Evolutionary conservation across 345 rosid species (phyloP).

Genomic region (Aquilaria sinensis): DNA sequence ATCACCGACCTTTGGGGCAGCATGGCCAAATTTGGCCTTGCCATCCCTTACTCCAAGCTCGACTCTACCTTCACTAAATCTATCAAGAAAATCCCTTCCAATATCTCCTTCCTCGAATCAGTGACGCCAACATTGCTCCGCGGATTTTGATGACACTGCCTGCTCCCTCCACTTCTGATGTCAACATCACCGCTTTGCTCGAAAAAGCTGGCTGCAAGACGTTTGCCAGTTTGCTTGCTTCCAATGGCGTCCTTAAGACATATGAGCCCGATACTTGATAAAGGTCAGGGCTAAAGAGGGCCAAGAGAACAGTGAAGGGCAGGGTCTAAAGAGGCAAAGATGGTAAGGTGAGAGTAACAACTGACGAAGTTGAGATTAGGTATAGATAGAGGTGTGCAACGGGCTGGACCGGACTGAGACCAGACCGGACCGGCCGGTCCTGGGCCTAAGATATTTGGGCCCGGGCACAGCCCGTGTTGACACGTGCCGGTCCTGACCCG

Average conservation of each 20-base stretch:
- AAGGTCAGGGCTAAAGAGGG: constrained; percentile 23
- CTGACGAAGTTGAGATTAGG: too few relatives aligned
- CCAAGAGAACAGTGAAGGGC: too few relatives aligned
- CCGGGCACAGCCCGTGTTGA: too few relatives aligned
- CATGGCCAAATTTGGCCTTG: constrained; percentile 72
- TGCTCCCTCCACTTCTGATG: constrained; percentile 47
- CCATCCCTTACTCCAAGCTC: constrained; percentile 67
- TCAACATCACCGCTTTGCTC: constrained; percentile 60
- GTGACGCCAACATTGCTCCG: constrained; percentile 56
- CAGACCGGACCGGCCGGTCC: too few relatives aligned
- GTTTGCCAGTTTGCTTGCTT: constrained; percentile 43
- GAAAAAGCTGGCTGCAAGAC: constrained; percentile 87
- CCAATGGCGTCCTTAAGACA: constrained; percentile 68
- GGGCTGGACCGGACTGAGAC: too few relatives aligned
- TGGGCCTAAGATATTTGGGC: too few relatives aligned
- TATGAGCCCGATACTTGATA: constrained; percentile 40
- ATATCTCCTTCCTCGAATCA: constrained; percentile 63
- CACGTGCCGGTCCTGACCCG: too few relatives aligned
- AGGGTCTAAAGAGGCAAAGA: too few relatives aligned
- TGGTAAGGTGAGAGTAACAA: too few relatives aligned
- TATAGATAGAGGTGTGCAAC: too few relatives aligned
- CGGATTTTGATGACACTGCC: constrained; percentile 45
- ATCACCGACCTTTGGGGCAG: constrained; percentile 82
- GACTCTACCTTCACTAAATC: constrained; percentile 60
- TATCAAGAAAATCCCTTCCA: constrained; percentile 64